phyloP scores from a whole-genome alignment of 108 stramenopile genomes.

The Schizochytrium sp. region DNA sequence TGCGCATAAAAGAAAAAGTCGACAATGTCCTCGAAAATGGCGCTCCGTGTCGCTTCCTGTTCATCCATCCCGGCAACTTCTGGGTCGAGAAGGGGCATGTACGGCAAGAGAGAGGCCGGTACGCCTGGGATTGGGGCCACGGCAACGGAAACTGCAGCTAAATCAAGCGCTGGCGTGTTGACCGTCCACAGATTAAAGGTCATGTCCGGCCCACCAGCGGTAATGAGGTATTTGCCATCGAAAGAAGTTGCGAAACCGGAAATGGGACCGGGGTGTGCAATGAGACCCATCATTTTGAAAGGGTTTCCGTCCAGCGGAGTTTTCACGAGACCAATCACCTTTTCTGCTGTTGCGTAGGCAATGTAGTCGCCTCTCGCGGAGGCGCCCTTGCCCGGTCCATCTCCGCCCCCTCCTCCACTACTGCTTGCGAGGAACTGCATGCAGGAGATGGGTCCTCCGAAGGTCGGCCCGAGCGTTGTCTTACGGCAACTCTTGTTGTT shows the following conservation, averaged over 20 bases:
- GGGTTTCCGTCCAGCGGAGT: slow-evolving; percentile 54
- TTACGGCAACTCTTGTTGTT: slow-evolving; percentile 37
- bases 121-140: background rate
- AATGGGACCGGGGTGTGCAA: slow-evolving; percentile 54
- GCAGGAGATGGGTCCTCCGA: slow-evolving; percentile 40
- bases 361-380: slow-evolving; percentile 1
- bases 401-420: background rate
- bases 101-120: slow-evolving; percentile 24
- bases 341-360: slow-evolving; percentile 13
- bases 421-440: background rate
- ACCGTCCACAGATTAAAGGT: slow-evolving; percentile 33
- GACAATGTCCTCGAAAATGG: slow-evolving; percentile 39
- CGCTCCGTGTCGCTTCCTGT: slow-evolving; percentile 32
- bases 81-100: slow-evolving; percentile 38
- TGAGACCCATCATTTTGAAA: slow-evolving; percentile 44
- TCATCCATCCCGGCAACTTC: background rate
- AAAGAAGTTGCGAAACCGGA: slow-evolving; percentile 30
- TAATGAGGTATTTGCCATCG: slow-evolving; percentile 41
- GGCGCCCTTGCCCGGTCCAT: background rate
- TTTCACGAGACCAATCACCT: slow-evolving; percentile 26
- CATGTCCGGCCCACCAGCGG: slow-evolving; percentile 36
- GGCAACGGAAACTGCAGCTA: background rate
- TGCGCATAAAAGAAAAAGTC: slow-evolving; percentile 60
- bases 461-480: slow-evolving; percentile 49
- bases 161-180: background rate